Evolutionary conservation across 106 monocot genomes (phyloP).

Genomic region (Dioscorea alata): DNA sequence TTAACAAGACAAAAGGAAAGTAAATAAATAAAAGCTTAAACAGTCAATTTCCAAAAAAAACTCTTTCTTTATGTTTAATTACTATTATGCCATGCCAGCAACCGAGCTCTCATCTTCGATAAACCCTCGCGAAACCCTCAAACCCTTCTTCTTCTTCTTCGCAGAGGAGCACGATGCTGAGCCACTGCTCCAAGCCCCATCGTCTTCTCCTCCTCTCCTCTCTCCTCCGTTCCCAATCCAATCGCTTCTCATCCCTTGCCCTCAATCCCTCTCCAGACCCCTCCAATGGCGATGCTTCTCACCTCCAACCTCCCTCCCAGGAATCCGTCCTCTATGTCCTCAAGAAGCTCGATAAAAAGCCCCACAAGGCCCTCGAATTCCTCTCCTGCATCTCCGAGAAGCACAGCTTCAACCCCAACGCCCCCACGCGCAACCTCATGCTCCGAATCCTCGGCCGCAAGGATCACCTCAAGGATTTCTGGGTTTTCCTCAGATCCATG

Average conservation of each 20-base stretch:
- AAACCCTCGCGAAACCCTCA: too few relatives aligned
- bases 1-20: too few relatives aligned
- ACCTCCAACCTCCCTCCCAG: conserved; percentile 24
- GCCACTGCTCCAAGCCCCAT: too few relatives aligned
- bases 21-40: too few relatives aligned
- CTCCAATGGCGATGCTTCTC: neutral
- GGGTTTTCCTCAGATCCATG: conserved; percentile 62
- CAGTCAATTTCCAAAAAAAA: too few relatives aligned
- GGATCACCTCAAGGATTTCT: conserved; percentile 46
- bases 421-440: conserved; percentile 52
- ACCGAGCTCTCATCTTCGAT: too few relatives aligned
- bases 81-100: too few relatives aligned
- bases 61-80: too few relatives aligned
- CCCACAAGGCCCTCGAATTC: conserved; percentile 54
- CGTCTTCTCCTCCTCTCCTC: neutral
- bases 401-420: conserved; percentile 21
- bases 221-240: neutral
- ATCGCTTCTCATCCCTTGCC: neutral
- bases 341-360: conserved; percentile 50
- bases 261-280: conserved; percentile 5
- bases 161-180: too few relatives aligned
- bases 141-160: too few relatives aligned
- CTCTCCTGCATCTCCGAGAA: conserved; percentile 32
- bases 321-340: conserved; percentile 72
- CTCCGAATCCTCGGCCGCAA: conserved; percentile 56